These are phyloP conservation scores for Arthroderma uncinatum DNA, from an alignment of 2,329 filamentous ascomycete species.

Conservation along the genomic window DNA sequence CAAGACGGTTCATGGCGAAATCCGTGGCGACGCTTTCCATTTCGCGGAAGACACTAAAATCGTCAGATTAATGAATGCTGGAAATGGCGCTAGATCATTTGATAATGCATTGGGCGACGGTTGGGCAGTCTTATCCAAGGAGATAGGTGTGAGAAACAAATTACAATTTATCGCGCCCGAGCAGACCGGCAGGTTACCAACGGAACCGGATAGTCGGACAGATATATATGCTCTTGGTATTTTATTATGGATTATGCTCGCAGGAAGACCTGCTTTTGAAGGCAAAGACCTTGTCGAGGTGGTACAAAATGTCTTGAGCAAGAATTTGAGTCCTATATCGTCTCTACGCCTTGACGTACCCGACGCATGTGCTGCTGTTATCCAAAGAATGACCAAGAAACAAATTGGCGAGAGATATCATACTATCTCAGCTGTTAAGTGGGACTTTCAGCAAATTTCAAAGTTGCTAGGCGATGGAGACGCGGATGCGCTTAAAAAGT, in stretches of 20 bases:
- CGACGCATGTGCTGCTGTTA: slow-evolving; percentile 67
- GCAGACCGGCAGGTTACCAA: slow-evolving; percentile 84
- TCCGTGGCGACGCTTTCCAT: slow-evolving; percentile 83
- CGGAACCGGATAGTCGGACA: slow-evolving; percentile 80
- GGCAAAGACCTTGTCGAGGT: slow-evolving; percentile 76
- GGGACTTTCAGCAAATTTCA: slow-evolving; percentile 65
- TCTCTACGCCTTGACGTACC: slow-evolving; percentile 71
- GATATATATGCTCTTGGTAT: slow-evolving; percentile 90
- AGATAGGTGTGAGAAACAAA: slow-evolving; percentile 78
- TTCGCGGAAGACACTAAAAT: slow-evolving; percentile 59
- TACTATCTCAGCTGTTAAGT: slow-evolving; percentile 72
- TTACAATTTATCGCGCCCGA: slow-evolving; percentile 87
- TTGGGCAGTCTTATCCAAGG: slow-evolving; percentile 72
- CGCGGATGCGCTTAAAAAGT: slow-evolving; percentile 56
- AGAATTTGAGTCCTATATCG: slow-evolving; percentile 65
- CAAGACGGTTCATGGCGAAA: slow-evolving; percentile 78
- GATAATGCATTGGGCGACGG: slow-evolving; percentile 83
- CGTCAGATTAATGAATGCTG: slow-evolving; percentile 75
- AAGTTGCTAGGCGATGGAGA: slow-evolving; percentile 67
- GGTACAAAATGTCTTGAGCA: slow-evolving; percentile 75
- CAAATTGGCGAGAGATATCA: slow-evolving; percentile 80
- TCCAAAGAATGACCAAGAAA: slow-evolving; percentile 87
- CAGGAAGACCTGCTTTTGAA: slow-evolving; percentile 67
- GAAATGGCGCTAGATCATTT: slow-evolving; percentile 75
- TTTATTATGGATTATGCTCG: slow-evolving; percentile 75